Base-by-base conservation (phyloP, 2,329 filamentous ascomycete species). In the Endocalyx cinctus region DNA sequence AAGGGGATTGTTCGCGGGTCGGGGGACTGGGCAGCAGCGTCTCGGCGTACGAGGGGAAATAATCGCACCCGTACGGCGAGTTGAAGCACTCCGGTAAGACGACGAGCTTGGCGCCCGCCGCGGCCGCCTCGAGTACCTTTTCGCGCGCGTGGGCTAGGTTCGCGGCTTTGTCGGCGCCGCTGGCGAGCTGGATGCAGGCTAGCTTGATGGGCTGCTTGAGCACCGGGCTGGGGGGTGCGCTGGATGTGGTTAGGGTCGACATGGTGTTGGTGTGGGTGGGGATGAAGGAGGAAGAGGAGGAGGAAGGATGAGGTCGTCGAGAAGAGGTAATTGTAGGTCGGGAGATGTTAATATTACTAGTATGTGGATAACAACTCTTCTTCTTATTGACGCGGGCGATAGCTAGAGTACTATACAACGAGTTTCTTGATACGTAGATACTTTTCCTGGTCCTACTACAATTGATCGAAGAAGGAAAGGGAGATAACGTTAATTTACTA, bases 21-120 rank as follows among this genome's bases (percentile, higher is more conserved):
- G 88, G 87, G 17, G 87, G 86, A 4, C 79, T 82, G 1, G 87
- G 87, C 30, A 67, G 63, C n/a, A 97, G 79, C 2, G 79, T 82
- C 64, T 98, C 92, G 47, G 92, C 89, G 61, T 97, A 97, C 41
- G 81, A 77, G 34, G 89, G 83, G 65, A 98, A 98, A 70, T 82
- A 89, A 54, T 87, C 62, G 46, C 81, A 88, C 47, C 92, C 92
- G 63, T 98, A 98, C 7, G 92, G 92, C 26, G 86, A 94, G 70
- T 98, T 98, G 79, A 98, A 98, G 72, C 92, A 98, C 68, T 98
- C 92, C 22, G 92, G 92, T 13, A 98, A 77, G 20, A 97, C 87
- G 45, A 97, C 82, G 39, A 98, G 79, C 37, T 84, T 79, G 39
- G 90, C 87, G 47, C 90, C 90, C 4, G 67, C 67, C 17, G 68